These are phyloP conservation scores for Penicillium sp. DNA, from an alignment of 2,329 filamentous ascomycete species.

Conservation along the genomic window DNA sequence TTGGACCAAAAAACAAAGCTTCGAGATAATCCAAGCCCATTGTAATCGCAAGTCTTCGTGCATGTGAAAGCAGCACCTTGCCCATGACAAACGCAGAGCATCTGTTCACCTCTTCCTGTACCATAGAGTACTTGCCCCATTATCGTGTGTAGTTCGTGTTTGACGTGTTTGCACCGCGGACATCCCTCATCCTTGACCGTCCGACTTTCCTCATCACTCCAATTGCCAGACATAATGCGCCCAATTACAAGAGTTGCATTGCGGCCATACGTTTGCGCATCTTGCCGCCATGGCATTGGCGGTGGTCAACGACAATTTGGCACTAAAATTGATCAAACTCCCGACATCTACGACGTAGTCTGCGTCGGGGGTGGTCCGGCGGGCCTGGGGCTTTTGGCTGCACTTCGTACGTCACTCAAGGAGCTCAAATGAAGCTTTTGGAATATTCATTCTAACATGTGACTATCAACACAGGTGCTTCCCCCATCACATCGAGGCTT, in stretches of 20 bases:
- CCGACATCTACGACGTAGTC: constrained; percentile 88
- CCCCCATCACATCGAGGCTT: constrained; percentile 70
- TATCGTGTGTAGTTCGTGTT: constrained; percentile 8
- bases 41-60: too few species aligned
- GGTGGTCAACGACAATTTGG: constrained; percentile 31
- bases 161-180: constrained; percentile 24
- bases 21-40: too few species aligned
- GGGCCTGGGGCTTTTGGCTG: constrained; percentile 76
- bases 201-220: constrained; percentile 9
- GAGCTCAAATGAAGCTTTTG: background rate
- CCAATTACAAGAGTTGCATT: constrained; percentile 29
- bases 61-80: too few species aligned
- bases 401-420: constrained; percentile 60
- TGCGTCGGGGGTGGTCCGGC: constrained; percentile 88
- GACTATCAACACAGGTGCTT: constrained; percentile 59
- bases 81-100: too few species aligned
- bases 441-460: constrained; percentile 1
- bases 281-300: constrained; percentile 34
- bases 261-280: constrained; percentile 42
- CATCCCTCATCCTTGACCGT: constrained; percentile 13
- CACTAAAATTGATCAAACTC: constrained; percentile 38
- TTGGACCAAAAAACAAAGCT: too few species aligned
- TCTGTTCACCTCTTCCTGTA: background rate
- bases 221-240: constrained; percentile 32
- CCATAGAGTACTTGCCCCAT: background rate